Conservation (phyloP, 805 yeast genomes). For the Cyberlindnera veronae region DNA sequence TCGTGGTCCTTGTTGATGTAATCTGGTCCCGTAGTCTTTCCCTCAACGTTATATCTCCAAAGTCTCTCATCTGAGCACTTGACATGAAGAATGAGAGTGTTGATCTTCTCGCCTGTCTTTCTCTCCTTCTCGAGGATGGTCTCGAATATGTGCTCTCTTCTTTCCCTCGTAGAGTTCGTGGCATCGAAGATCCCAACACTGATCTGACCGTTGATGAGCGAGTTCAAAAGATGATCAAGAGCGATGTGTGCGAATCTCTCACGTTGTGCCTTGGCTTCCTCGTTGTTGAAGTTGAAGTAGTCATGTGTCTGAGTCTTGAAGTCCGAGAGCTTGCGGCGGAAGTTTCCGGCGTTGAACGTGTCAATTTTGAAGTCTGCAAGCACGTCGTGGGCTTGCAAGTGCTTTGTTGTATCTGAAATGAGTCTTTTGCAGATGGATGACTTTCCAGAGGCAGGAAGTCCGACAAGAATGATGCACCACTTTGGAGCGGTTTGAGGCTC, state of each 20-base stretch:
- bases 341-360: constrained; percentile 72
- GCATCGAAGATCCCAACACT: constrained; percentile 61
- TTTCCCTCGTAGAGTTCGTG: constrained; percentile 48
- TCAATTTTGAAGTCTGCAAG: constrained; percentile 29
- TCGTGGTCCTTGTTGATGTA: constrained; percentile 51
- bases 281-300: constrained; percentile 41
- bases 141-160: constrained; percentile 30
- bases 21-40: constrained; percentile 61
- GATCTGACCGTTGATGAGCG: constrained; percentile 38
- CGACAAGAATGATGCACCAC: constrained; percentile 68
- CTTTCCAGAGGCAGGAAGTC: constrained; percentile 76
- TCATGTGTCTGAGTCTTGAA: constrained; percentile 36
- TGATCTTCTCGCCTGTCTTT: constrained; percentile 32
- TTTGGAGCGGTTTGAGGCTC: constrained; percentile 33
- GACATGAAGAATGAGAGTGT: constrained; percentile 56
- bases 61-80: constrained; percentile 51
- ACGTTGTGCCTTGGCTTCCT: constrained; percentile 40
- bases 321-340: constrained; percentile 47
- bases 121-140: constrained; percentile 22
- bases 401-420: constrained; percentile 47
- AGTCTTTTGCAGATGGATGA: constrained; percentile 67
- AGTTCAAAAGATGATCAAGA: constrained; percentile 42
- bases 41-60: constrained; percentile 57
- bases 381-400: constrained; percentile 10
- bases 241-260: constrained; percentile 54